Conservation (phyloP, 805 yeast species). For the Saturnispora sekii region DNA sequence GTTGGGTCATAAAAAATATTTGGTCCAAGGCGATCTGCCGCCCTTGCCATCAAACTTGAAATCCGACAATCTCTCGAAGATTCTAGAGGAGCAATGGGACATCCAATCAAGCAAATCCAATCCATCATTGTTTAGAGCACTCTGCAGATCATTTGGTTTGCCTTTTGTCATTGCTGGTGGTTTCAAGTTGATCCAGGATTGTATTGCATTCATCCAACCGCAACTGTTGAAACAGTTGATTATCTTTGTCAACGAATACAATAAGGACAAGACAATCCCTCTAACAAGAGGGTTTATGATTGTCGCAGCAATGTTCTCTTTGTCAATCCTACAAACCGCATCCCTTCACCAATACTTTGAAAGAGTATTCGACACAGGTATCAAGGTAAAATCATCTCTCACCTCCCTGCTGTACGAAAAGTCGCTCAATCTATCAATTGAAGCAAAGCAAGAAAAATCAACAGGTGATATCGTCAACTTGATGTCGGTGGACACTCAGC, state of each 20-base stretch:
- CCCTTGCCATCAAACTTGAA: slow-evolving; percentile 60
- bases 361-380: slow-evolving; percentile 65
- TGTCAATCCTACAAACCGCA: slow-evolving; percentile 70
- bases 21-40: slow-evolving; percentile 59
- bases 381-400: slow-evolving; percentile 62
- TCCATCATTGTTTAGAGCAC: slow-evolving; percentile 33
- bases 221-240: slow-evolving; percentile 66
- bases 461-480: slow-evolving; percentile 92
- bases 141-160: slow-evolving; percentile 63
- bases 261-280: slow-evolving; percentile 42
- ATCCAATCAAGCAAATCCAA: slow-evolving; percentile 31
- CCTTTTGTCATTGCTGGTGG: slow-evolving; percentile 62
- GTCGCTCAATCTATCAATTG: slow-evolving; percentile 58
- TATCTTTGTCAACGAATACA: slow-evolving; percentile 43
- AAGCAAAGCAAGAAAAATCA: slow-evolving; percentile 57
- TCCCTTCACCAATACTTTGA: slow-evolving; percentile 72
- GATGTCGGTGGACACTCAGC: slow-evolving; percentile 89
- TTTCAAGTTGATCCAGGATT: slow-evolving; percentile 67
- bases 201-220: slow-evolving; percentile 81
- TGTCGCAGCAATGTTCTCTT: slow-evolving; percentile 62
- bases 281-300: slow-evolving; percentile 68
- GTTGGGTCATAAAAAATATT: slow-evolving; percentile 37
- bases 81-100: slow-evolving; percentile 53
- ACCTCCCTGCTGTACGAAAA: slow-evolving; percentile 61
- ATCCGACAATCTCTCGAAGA: slow-evolving; percentile 40